phyloP scores from a whole-genome alignment of 2,329 filamentous ascomycete genomes.

The Ophiostoma tasmaniense region DNA sequence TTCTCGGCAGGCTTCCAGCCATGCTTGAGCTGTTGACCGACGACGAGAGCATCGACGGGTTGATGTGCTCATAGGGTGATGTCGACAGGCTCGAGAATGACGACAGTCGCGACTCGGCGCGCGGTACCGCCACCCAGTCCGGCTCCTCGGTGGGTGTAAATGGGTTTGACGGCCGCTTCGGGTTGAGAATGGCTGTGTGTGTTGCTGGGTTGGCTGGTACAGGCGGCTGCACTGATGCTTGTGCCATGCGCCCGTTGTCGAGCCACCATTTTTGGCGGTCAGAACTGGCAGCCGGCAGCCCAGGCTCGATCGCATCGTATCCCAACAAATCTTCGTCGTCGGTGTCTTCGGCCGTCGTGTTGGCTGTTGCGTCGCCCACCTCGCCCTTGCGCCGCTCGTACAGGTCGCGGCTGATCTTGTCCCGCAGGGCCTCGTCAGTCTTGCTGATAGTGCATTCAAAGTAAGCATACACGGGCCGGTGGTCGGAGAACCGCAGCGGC shows the following conservation, averaged over 20 bases:
- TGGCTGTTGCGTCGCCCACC: constrained; percentile 55
- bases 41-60: constrained; percentile 40
- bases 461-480: constrained; percentile 85
- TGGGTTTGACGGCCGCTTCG: constrained; percentile 68
- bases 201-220: constrained; percentile 35
- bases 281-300: constrained; percentile 59
- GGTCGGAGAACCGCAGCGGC: constrained; percentile 82
- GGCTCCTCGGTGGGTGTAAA: constrained; percentile 65
- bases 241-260: constrained; percentile 63
- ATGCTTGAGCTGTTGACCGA: constrained; percentile 34
- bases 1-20: neutral
- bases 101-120: constrained; percentile 44
- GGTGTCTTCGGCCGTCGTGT: constrained; percentile 46
- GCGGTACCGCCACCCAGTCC: constrained; percentile 69
- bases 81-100: constrained; percentile 50
- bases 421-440: constrained; percentile 65
- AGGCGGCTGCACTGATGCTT: constrained; percentile 62
- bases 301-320: constrained; percentile 75
- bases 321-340: constrained; percentile 75
- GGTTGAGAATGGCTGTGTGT: constrained; percentile 58
- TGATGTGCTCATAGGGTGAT: constrained; percentile 51
- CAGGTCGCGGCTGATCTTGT: constrained; percentile 62
- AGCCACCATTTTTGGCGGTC: constrained; percentile 65
- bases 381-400: constrained; percentile 62
- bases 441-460: constrained; percentile 80